Percentiles rank a stretch among this genome's conserved stretches.
Conservation (phyloP, 176 grass and related monocot species). For the Hsuehochloa calcarea region DNA sequence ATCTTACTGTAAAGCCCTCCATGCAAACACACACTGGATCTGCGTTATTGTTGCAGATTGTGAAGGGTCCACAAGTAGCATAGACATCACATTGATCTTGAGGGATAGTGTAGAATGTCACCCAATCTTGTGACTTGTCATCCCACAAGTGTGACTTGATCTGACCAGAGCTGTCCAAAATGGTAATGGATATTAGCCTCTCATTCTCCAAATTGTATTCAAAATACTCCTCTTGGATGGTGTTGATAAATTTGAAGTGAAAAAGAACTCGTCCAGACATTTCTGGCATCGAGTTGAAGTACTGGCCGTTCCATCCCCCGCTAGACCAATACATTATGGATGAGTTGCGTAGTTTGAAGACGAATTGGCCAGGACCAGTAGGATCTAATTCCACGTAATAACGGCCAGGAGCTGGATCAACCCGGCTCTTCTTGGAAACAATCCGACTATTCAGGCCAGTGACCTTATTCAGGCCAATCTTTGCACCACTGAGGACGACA, state of each 20-base stretch:
- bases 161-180: conserved; percentile 35
- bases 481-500: conserved; percentile 29
- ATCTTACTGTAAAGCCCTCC: conserved; percentile 34
- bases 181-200: neutral
- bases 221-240: conserved; percentile 28
- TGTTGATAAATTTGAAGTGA: conserved; percentile 20
- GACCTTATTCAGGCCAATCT: conserved; percentile 33
- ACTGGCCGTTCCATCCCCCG: conserved; percentile 48
- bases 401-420: conserved; percentile 38
- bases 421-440: conserved; percentile 39
- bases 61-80: conserved; percentile 53
- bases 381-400: conserved; percentile 46
- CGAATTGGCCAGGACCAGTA: conserved; percentile 3
- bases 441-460: conserved; percentile 31
- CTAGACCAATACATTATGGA: conserved; percentile 28
- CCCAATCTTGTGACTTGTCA: conserved; percentile 28
- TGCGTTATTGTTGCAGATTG: conserved; percentile 31
- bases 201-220: neutral
- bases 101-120: conserved; percentile 26
- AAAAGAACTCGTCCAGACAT: neutral
- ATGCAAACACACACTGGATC: conserved; percentile 30
- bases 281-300: conserved; percentile 41
- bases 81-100: conserved; percentile 35
- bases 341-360: conserved; percentile 25
- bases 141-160: conserved; percentile 22